Conservation (phyloP, 441 rosid species). For the Euphorbia corollata region DNA sequence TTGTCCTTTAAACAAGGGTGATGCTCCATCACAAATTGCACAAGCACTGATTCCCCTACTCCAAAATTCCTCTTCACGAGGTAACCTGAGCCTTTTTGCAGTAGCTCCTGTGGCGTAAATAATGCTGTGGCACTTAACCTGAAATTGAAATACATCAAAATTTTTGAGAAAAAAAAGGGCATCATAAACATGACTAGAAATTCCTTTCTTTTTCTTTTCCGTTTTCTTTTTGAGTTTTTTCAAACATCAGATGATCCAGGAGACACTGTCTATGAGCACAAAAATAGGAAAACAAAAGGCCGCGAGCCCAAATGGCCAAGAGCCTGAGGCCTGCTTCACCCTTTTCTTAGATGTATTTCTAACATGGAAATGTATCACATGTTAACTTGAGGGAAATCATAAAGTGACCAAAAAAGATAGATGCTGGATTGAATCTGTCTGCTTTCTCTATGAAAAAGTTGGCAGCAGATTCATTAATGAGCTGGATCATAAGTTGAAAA, state of each 20-base stretch:
- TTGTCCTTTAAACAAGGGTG: constrained; percentile 91
- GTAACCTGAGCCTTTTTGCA: constrained; percentile 68
- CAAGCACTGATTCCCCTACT: constrained; percentile 98
- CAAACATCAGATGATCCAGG: not conserved
- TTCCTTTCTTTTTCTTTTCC: not conserved
- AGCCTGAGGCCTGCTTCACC: not conserved
- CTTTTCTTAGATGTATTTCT: not conserved
- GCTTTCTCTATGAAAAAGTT: not conserved
- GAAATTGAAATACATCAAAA: constrained; percentile 18
- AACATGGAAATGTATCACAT: not conserved
- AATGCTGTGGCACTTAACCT: constrained; percentile 83
- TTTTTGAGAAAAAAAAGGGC: not conserved
- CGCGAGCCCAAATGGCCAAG: not conserved
- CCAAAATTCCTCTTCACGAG: constrained; percentile 96
- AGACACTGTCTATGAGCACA: not conserved
- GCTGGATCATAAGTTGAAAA: constrained; percentile 1
- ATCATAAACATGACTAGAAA: not conserved
- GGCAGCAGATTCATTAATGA: not conserved
- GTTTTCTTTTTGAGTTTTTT: too few relatives aligned
- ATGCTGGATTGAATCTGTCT: not conserved
- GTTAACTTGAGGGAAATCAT: not conserved
- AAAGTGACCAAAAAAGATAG: not conserved
- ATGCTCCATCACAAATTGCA: constrained; percentile 98
- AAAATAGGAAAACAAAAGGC: not conserved
- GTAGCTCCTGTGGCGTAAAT: constrained; percentile 94